Conservation (phyloP, 1,284 basidiomycete species). For the Sanghuangporus baumii region DNA sequence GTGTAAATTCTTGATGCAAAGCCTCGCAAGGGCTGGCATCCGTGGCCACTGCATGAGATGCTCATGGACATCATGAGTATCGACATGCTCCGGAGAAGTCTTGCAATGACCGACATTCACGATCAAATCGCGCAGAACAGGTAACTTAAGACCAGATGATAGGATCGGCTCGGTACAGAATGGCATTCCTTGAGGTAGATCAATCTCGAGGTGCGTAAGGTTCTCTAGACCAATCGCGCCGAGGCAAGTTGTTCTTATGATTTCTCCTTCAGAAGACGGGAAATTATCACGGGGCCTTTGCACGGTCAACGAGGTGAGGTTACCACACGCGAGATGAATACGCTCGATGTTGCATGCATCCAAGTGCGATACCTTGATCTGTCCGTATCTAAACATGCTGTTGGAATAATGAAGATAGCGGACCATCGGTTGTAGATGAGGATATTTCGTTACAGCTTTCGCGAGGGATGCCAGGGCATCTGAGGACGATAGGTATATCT, state of each 20-base stretch:
- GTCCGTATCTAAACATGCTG: background rate
- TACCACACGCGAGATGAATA: background rate
- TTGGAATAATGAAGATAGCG: background rate
- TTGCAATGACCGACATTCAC: background rate
- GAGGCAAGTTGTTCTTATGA: background rate
- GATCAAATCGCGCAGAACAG: background rate
- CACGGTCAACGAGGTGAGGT: background rate
- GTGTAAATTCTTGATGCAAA: background rate
- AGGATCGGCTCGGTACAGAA: background rate
- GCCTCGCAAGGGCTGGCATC: background rate
- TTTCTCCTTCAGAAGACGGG: background rate
- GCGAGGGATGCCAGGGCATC: background rate
- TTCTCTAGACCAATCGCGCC: background rate
- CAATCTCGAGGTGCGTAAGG: background rate
- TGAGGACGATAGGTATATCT: background rate
- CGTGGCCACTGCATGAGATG: background rate
- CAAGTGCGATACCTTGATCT: background rate
- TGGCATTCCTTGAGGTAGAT: background rate
- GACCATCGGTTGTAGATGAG: background rate
- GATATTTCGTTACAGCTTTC: background rate
- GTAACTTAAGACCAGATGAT: background rate
- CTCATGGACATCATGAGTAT: background rate
- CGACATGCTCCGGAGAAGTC: background rate
- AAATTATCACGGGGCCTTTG: no score
- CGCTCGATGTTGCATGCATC: background rate